phyloP scores from a whole-genome alignment of 257 asterid genomes.

The Sherardia arvensis region DNA sequence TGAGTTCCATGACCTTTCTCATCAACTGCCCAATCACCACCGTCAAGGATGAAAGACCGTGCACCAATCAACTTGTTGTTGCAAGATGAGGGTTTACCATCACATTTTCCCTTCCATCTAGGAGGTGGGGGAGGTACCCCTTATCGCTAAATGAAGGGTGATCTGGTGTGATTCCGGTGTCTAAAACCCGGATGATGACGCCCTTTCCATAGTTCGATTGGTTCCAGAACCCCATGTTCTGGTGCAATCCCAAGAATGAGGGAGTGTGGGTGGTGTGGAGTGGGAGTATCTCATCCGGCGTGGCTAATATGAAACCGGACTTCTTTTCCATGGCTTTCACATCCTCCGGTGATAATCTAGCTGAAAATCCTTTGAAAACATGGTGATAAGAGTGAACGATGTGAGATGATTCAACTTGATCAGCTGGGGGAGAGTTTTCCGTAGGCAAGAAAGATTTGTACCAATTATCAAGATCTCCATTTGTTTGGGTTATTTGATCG shows the following conservation, averaged over 20 bases:
- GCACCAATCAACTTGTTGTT: conserved; percentile 6
- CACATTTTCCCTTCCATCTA: conserved; percentile 6
- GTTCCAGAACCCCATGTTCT: conserved; percentile 1
- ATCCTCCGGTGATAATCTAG: conserved; percentile 1
- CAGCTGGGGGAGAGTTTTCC: neutral
- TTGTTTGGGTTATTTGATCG: neutral
- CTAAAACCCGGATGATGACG: neutral
- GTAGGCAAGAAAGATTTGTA: conserved; percentile 6
- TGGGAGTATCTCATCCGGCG: neutral
- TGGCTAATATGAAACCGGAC: neutral
- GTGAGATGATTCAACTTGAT: neutral
- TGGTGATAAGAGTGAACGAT: conserved; percentile 1
- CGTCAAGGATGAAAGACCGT: neutral
- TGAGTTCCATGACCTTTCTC: no score
- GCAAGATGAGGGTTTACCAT: neutral
- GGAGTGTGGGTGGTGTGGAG: conserved; percentile 1
- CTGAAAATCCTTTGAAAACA: conserved; percentile 1
- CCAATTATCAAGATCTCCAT: conserved; percentile 9
- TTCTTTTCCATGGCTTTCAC: conserved; percentile 1
- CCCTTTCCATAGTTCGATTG: conserved; percentile 2
- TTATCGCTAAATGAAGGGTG: conserved; percentile 2
- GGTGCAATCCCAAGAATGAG: conserved; percentile 4
- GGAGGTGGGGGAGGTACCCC: neutral
- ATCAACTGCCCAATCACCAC: neutral
- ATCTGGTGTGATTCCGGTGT: neutral